Base-by-base conservation (phyloP, 2,329 filamentous ascomycete species). In the Bipolaris oryzae region DNA sequence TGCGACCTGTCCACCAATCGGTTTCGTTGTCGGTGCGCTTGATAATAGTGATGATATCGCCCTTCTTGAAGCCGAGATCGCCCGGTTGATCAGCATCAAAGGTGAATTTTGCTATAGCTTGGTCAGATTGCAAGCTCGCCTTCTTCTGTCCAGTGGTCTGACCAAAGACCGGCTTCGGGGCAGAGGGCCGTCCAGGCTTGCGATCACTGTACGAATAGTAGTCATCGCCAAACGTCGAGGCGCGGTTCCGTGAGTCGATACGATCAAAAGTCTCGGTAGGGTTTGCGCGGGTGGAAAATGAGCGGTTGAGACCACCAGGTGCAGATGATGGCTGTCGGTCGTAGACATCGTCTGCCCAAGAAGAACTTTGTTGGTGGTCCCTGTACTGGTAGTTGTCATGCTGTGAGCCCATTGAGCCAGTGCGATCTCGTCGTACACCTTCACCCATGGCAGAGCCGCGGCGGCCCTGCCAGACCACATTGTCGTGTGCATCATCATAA, bases 1-100 rank as follows among this genome's bases (percentile, higher is more conserved):
- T 88, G 77, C 89, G 89, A 23, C 95, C 95, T 16, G 94, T 98
- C 95, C 94, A 98, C 94, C 94, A 98, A 76, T 98, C 94, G 55
- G 92, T 93, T 56, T 91, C 90, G 67, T 90, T 97, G 4, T 98
- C 91, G 5, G 94, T 98, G 77, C 90, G 90, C 81, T 99, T 97
- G 55, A 96, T 76, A 55, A 99, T 92, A 1, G 92, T 97, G 64
- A 99, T 97, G 54, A 98, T 78, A 28, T 99, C 95, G 18, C 95
- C 95, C 82, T 99, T 99, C 81, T 96, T 96, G 79, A 99, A 99
- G 0, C 89, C 91, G 54, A 98, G 76, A 74, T 99, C 94, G 4
- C 94, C 94, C 0, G 92, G 87, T 76, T 97, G 93, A 70, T 96
- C 94, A 0, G 92, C 89, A 61, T 98, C 94, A 73, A 99, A 99